Evolutionary conservation across 176 grass and related monocot species (phyloP), one percentile per base, ranked within the genome.

Genomic region (Cenchrus fungigraminus): DNA sequence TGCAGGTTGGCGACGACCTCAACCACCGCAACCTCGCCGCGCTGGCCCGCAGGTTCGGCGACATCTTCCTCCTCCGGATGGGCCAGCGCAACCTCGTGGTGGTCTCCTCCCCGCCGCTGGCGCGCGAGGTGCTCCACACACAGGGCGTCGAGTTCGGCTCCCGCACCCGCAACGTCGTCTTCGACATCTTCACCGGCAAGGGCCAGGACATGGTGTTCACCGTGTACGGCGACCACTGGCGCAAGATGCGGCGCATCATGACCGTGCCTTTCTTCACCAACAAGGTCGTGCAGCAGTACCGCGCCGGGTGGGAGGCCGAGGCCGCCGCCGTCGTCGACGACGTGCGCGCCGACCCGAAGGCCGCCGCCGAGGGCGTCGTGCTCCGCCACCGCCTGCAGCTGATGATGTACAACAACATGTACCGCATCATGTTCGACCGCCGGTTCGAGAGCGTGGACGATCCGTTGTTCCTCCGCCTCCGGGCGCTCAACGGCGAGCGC

Each of bases 121-220:
- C 90, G 6, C 88, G 88, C 3, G 95, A 94, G 70, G 95, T 95
- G 73, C 88, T 97, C 11, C 95, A 97, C 86, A 91, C 90, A 34
- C 92, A 93, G 77, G 95, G 95, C 46, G 95, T 95, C 10, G 92
- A 97, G 91, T 97, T 97, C 82, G 95, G 92, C 32, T 97, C 95
- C 20, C 86, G 95, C 88, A 95, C 95, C 20, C 90, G 95, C 12
- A 97, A 95, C 83, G 92, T 97, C 13, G 95, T 95, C 9, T 95
- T 95, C 80, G 95, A 97, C 86, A 90, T 97, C 85, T 97, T 97
- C 87, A 97, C 95, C 1, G 92, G 90, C 0, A 64, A 93, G 14
- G 95, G 95, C 0, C 95, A 93, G 84, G 95, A 97, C 90, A 97
- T 97, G 95, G 92, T 95, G 71, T 97, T 97, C 90, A 97, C 95